A percentile compares a stretch with the other conserved stretches of the same genome.
Evolutionary conservation across 1,284 basidiomycete species (phyloP).

Genomic region (Mycosarcoma mackinlayi): DNA sequence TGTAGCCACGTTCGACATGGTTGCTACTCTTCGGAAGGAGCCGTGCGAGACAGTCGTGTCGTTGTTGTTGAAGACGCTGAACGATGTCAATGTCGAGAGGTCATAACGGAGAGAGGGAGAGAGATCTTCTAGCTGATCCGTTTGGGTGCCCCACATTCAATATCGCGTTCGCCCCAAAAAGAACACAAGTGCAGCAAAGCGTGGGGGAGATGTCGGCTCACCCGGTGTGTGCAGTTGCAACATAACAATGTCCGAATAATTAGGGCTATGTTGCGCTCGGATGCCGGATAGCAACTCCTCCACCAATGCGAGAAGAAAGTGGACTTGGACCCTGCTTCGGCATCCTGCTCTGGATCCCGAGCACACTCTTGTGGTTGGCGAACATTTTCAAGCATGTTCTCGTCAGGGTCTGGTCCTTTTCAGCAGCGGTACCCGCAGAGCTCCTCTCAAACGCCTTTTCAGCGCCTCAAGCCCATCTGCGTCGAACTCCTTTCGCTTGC

Average conservation of each 20-base stretch:
- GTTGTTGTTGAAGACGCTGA: background rate
- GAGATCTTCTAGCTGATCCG: no score
- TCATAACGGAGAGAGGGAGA: no score
- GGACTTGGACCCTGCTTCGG: conserved; percentile 17
- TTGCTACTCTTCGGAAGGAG: background rate
- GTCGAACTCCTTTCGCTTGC: conserved; percentile 48
- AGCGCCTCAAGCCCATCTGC: conserved; percentile 56
- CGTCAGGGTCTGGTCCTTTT: conserved; percentile 23
- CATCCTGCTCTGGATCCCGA: no score
- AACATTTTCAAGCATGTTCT: no score
- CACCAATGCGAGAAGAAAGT: conserved; percentile 7
- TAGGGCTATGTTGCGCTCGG: conserved; percentile 15
- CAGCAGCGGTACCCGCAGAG: background rate
- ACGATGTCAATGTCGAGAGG: conserved; percentile 6
- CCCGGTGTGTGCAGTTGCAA: no score
- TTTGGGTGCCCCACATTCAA: no score
- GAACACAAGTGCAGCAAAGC: no score
- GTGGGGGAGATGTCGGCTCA: conserved; percentile 5
- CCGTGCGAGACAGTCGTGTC: no score
- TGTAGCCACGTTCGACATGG: conserved; percentile 9
- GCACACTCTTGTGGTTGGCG: no score
- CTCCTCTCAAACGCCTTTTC: conserved; percentile 27
- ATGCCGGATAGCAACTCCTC: conserved; percentile 20
- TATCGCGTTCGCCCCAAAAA: no score
- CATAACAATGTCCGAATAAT: background rate